Evolutionary conservation across 495 filamentous ascomycete genomes (phyloP).

Genomic region (Penicillium ochrochloron): DNA sequence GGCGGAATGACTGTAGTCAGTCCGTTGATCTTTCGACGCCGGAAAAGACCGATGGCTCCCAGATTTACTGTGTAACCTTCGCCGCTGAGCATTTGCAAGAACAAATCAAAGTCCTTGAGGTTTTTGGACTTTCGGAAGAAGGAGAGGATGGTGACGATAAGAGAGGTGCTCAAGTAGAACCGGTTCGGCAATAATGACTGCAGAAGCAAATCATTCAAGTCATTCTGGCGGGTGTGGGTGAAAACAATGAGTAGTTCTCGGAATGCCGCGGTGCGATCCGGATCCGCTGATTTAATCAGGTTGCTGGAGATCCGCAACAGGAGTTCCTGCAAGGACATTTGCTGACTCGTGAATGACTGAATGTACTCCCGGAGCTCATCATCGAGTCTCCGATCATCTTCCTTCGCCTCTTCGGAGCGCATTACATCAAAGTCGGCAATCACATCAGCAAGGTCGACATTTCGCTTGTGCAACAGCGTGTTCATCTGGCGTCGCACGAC

Average conservation of each 20-base stretch:
- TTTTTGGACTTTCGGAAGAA: constrained; percentile 51
- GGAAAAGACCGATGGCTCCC: constrained; percentile 29
- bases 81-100: constrained; percentile 47
- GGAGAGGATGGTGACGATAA: constrained; percentile 42
- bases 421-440: constrained; percentile 25
- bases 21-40: constrained; percentile 38
- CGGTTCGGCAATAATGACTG: constrained; percentile 46
- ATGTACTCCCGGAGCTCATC: constrained; percentile 38
- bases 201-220: constrained; percentile 45
- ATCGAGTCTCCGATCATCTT: constrained; percentile 33
- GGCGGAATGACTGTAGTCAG: constrained; percentile 45
- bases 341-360: constrained; percentile 32
- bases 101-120: constrained; percentile 48
- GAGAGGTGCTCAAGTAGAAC: constrained; percentile 42
- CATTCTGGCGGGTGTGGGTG: constrained; percentile 45
- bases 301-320: constrained; percentile 44
- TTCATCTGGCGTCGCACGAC: constrained; percentile 37
- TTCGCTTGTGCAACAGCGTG: constrained; percentile 28
- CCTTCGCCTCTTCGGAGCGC: constrained; percentile 18
- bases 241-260: constrained; percentile 45
- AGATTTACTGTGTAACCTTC: constrained; percentile 43
- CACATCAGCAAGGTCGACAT: constrained; percentile 37
- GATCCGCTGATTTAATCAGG: constrained; percentile 39
- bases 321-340: constrained; percentile 44
- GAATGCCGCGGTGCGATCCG: constrained; percentile 42